These are phyloP conservation scores for Polygonum maritimum DNA, from an alignment of 148 eudicot genomes.

Conservation along the genomic window DNA sequence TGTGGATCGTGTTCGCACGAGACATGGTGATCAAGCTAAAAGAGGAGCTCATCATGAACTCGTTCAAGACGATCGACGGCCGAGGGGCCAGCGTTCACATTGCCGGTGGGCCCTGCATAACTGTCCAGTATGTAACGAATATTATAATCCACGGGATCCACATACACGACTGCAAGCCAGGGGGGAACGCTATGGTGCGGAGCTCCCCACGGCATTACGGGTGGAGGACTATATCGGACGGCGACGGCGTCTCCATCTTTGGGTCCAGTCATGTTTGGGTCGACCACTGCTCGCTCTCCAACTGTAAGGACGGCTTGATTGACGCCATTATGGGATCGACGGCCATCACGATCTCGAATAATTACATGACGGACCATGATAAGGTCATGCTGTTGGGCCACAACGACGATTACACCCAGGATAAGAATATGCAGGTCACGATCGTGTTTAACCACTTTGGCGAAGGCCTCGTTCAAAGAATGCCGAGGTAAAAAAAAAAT, in stretches of 20 bases:
- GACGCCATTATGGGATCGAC: slow-evolving; percentile 72
- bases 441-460: slow-evolving; percentile 81
- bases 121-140: slow-evolving; percentile 51
- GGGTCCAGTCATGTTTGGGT: slow-evolving; percentile 75
- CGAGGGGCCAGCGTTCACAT: slow-evolving; percentile 74
- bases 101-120: slow-evolving; percentile 67
- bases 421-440: slow-evolving; percentile 69
- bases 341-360: slow-evolving; percentile 65
- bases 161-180: slow-evolving; percentile 60
- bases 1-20: slow-evolving; percentile 58
- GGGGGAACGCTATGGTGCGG: slow-evolving; percentile 66
- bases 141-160: slow-evolving; percentile 63
- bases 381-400: slow-evolving; percentile 79
- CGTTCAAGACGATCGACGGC: slow-evolving; percentile 78
- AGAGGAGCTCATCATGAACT: slow-evolving; percentile 65
- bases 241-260: slow-evolving; percentile 66
- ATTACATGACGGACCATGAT: slow-evolving; percentile 71
- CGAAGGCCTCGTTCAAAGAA: slow-evolving; percentile 80
- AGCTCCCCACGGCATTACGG: slow-evolving; percentile 52
- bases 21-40: slow-evolving; percentile 62
- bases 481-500: slow-evolving; percentile 50
- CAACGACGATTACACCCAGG: slow-evolving; percentile 42
- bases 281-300: slow-evolving; percentile 65
- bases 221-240: slow-evolving; percentile 68
- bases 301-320: slow-evolving; percentile 56